phyloP scores from a whole-genome alignment of 164 flowering plant genomes.

The Stephania yunnanensis region DNA sequence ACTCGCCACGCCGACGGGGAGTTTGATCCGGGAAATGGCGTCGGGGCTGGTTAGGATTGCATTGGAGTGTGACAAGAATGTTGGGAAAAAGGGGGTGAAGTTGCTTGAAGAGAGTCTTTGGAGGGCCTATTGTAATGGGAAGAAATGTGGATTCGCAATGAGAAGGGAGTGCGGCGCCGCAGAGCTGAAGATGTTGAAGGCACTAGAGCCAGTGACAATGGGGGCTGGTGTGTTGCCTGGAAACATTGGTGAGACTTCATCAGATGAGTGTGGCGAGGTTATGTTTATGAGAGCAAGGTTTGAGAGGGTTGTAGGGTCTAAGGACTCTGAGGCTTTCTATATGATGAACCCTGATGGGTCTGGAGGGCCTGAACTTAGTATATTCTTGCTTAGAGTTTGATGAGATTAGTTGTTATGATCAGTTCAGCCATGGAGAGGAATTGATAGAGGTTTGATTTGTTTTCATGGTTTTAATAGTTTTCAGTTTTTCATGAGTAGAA shows the following conservation, averaged over 20 bases:
- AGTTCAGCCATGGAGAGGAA: background rate
- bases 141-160: slow-evolving; percentile 76
- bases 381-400: slow-evolving; percentile 62
- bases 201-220: slow-evolving; percentile 67
- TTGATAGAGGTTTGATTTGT: background rate
- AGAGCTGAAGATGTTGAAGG: slow-evolving; percentile 73
- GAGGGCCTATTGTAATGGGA: slow-evolving; percentile 91
- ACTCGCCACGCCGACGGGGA: slow-evolving; percentile 63
- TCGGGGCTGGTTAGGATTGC: slow-evolving; percentile 93
- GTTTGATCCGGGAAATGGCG: slow-evolving; percentile 84
- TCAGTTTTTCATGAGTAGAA: background rate
- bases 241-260: slow-evolving; percentile 6
- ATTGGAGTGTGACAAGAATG: slow-evolving; percentile 72
- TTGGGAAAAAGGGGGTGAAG: slow-evolving; percentile 34
- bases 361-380: slow-evolving; percentile 76
- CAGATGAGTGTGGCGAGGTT: slow-evolving; percentile 32
- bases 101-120: slow-evolving; percentile 73
- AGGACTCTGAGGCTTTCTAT: slow-evolving; percentile 74
- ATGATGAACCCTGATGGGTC: slow-evolving; percentile 79
- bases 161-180: slow-evolving; percentile 55
- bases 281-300: slow-evolving; percentile 92
- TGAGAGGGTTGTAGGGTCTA: slow-evolving; percentile 71
- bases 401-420: background rate
- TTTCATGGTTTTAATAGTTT: background rate
- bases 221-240: slow-evolving; percentile 78